Evolutionary conservation across 352 stramenopile species (phyloP).

Genomic region (Phytophthora sp.): DNA sequence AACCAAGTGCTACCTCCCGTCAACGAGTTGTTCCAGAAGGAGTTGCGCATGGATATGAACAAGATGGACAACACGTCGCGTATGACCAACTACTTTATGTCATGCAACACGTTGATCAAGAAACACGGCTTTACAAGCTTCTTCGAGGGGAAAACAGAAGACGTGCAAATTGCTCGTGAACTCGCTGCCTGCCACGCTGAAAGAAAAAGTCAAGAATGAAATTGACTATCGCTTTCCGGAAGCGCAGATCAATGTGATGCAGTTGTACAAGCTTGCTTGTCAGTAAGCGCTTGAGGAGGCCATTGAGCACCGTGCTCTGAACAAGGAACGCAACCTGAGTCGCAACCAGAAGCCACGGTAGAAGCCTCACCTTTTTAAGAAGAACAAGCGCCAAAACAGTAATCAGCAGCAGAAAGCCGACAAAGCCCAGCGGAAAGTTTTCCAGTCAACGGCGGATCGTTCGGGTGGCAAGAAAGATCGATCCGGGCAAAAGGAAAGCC

Average conservation of each 20-base stretch:
- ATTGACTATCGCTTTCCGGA: not conserved
- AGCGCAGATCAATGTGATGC: not conserved
- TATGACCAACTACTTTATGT: not conserved
- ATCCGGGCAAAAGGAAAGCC: not conserved
- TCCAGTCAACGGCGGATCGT: no score
- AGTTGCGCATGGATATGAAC: not conserved
- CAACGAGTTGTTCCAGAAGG: not conserved
- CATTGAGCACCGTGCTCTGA: no score
- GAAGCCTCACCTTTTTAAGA: no score
- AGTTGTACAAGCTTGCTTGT: not conserved
- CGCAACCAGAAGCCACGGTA: no score
- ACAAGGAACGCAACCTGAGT: no score
- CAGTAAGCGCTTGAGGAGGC: slow-evolving; percentile 10
- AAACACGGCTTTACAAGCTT: slow-evolving; percentile 2
- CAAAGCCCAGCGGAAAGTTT: no score
- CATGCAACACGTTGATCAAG: slow-evolving; percentile 6
- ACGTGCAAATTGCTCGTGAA: slow-evolving; percentile 11
- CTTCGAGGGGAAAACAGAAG: slow-evolving; percentile 10
- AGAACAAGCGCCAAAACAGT: no score
- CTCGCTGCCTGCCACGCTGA: not conserved
- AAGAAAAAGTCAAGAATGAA: slow-evolving; percentile 16
- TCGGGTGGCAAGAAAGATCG: not conserved
- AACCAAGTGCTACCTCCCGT: slow-evolving; percentile 7
- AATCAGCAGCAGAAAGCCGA: no score
- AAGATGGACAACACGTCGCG: not conserved